Percentiles rank a stretch among this genome's conserved stretches.
Evolutionary conservation across 129 eudicot species (phyloP).

Genomic region (Erigeron canadensis): DNA sequence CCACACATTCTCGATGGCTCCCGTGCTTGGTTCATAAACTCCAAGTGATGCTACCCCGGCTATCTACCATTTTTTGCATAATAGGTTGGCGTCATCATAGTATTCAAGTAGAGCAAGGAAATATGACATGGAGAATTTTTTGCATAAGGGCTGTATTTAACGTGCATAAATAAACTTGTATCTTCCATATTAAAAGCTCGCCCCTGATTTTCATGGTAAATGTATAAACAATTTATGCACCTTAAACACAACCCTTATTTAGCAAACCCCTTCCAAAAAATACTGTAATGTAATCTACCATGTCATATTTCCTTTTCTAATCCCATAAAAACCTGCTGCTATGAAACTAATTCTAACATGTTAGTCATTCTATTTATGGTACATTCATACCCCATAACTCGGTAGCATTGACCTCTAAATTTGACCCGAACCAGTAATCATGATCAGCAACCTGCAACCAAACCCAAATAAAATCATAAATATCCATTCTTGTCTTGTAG

Average conservation of each 20-base stretch:
- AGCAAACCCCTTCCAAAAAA: slow-evolving; percentile 13
- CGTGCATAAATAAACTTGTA: too few species aligned
- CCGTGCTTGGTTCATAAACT: background rate
- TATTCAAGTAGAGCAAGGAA: too few species aligned
- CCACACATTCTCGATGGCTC: background rate
- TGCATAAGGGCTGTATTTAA: too few species aligned
- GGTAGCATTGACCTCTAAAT: slow-evolving; percentile 43
- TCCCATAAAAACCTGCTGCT: slow-evolving; percentile 17
- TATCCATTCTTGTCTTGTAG: background rate
- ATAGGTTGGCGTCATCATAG: too few species aligned
- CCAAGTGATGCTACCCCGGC: background rate
- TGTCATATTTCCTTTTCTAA: slow-evolving; percentile 15
- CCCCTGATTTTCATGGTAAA: too few species aligned
- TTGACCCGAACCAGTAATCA: slow-evolving; percentile 69
- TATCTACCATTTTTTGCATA: background rate
- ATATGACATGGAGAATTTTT: too few species aligned
- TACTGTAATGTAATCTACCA: background rate
- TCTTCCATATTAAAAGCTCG: too few species aligned
- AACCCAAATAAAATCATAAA: background rate
- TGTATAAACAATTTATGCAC: too few species aligned
- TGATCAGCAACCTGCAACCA: slow-evolving; percentile 55
- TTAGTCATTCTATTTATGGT: slow-evolving; percentile 22
- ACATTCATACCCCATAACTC: slow-evolving; percentile 52
- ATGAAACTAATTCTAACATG: slow-evolving; percentile 31
- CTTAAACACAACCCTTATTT: slow-evolving; percentile 35